Base-by-base conservation (phyloP, 768 basidiomycete genomes). In the Rhodotorula graminis region DNA sequence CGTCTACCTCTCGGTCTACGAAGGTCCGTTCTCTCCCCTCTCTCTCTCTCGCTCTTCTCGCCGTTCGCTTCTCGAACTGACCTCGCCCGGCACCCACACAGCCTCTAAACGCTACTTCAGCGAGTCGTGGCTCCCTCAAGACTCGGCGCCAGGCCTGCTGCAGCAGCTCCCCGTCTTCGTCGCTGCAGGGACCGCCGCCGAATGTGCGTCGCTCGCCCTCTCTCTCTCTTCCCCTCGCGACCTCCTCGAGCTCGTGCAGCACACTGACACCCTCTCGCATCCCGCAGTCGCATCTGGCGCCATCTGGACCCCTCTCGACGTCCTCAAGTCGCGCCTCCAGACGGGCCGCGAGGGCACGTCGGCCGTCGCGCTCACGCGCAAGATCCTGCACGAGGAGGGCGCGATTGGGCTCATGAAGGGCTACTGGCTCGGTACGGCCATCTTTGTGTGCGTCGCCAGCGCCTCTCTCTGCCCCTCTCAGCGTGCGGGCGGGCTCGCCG, bases 121-220 rank as follows among this genome's bases (percentile, higher is more conserved):
- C 50, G 65, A 70, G 33, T 40, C 58, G 19, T 70, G 63, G 37
- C 23, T 76, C 18, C 69, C 71, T 31, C 49, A 44, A 25, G 71
- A 78, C 40, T 58, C 61, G 29, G 69, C 76, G 50, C 61, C 75
- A 19, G 37, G 69, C 1, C 14, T 76, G 11, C 49, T 71, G 49
- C 71, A 72, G 37, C 77, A 76, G 49, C 37, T 76, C 12, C 77
- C 77, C 21, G 61, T 78, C 8, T 76, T 78, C n/a, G 68, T 78
- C 23, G 62, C 73, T 11, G 73, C 77, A 10, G 77, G 75, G 6
- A 68, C 71, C 2, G 72, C 73, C 1, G 69, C 77, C 0, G 77
- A 78, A 33, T 56, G 77, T 78, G 64, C 52, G 71, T 61, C 2
- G 44, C n/a, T 16, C 50, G 21, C 50, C 27, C 23, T 52, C 50